Conservation (phyloP, 805 yeast species). For the Wickerhamiella nectarea region DNA sequence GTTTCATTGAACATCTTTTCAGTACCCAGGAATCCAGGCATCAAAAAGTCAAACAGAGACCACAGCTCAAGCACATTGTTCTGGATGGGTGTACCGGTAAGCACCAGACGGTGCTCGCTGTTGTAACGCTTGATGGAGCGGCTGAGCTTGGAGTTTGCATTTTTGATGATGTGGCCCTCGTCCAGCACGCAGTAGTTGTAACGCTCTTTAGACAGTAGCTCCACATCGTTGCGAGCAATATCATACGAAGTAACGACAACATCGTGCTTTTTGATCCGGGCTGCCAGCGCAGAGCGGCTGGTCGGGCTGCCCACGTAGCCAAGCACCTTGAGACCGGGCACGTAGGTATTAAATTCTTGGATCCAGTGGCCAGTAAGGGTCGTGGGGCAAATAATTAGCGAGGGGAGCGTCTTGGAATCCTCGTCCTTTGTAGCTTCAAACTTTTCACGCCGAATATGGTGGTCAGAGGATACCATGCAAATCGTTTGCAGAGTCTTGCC, state of each 20-base stretch:
- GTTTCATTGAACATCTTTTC: slow-evolving; percentile 88
- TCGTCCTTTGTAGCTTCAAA: slow-evolving; percentile 42
- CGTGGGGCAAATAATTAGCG: slow-evolving; percentile 89
- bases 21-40: slow-evolving; percentile 97
- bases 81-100: slow-evolving; percentile 97
- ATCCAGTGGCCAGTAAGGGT: slow-evolving; percentile 99
- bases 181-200: slow-evolving; percentile 92
- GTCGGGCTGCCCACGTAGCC: slow-evolving; percentile 93
- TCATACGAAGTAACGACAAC: slow-evolving; percentile 91
- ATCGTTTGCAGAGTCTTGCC: slow-evolving; percentile 96
- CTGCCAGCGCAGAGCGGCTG: slow-evolving; percentile 43
- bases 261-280: slow-evolving; percentile 46
- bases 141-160: slow-evolving; percentile 74
- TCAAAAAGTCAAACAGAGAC: slow-evolving; percentile 92
- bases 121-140: slow-evolving; percentile 69
- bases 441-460: slow-evolving; percentile 65
- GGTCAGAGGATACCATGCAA: slow-evolving; percentile 94
- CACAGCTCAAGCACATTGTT: slow-evolving; percentile 92
- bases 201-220: slow-evolving; percentile 41
- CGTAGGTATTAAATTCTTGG: slow-evolving; percentile 78
- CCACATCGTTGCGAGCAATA: slow-evolving; percentile 85
- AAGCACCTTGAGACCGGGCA: slow-evolving; percentile 69
- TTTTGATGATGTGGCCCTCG: slow-evolving; percentile 96
- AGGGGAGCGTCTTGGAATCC: slow-evolving; percentile 65
- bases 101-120: slow-evolving; percentile 79